A percentile compares a stretch with the other conserved stretches of the same genome.
Evolutionary conservation across 2,329 filamentous ascomycete genomes (phyloP).

Genomic region (Pochonia chlamydosporia): DNA sequence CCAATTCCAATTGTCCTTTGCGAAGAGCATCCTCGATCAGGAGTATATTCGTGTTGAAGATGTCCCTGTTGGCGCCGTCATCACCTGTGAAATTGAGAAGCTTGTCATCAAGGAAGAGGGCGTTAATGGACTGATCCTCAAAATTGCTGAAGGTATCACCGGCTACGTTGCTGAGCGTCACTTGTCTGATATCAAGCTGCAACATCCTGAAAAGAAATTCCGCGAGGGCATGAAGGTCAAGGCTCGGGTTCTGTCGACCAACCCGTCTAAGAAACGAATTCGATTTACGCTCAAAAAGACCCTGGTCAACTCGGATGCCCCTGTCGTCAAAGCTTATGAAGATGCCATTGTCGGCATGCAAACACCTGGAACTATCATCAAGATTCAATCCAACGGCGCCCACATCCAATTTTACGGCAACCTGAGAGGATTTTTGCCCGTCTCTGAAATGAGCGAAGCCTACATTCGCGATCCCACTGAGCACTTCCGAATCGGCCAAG

Average conservation of each 20-base stretch:
- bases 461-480: conserved; percentile 84
- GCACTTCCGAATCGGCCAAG: conserved; percentile 86
- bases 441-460: conserved; percentile 96
- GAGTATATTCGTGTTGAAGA: conserved; percentile 90
- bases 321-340: conserved; percentile 74
- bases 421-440: conserved; percentile 80
- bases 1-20: conserved; percentile 77
- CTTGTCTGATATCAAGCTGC: conserved; percentile 78
- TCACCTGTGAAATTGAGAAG: conserved; percentile 81
- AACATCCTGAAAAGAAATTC: conserved; percentile 96
- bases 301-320: conserved; percentile 79
- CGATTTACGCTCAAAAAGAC: conserved; percentile 92
- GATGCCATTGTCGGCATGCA: conserved; percentile 69
- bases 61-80: conserved; percentile 71
- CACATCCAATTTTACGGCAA: conserved; percentile 87
- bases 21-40: conserved; percentile 77
- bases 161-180: conserved; percentile 88
- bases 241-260: conserved; percentile 75
- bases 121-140: conserved; percentile 74
- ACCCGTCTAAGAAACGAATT: conserved; percentile 70
- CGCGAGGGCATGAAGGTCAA: conserved; percentile 79
- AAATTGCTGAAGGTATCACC: conserved; percentile 77
- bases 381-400: conserved; percentile 71
- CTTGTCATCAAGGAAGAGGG: conserved; percentile 74
- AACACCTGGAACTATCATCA: conserved; percentile 81